Evolutionary conservation across 2,329 filamentous ascomycete genomes (phyloP).

Genomic region (Talaromyces verruculosus): DNA sequence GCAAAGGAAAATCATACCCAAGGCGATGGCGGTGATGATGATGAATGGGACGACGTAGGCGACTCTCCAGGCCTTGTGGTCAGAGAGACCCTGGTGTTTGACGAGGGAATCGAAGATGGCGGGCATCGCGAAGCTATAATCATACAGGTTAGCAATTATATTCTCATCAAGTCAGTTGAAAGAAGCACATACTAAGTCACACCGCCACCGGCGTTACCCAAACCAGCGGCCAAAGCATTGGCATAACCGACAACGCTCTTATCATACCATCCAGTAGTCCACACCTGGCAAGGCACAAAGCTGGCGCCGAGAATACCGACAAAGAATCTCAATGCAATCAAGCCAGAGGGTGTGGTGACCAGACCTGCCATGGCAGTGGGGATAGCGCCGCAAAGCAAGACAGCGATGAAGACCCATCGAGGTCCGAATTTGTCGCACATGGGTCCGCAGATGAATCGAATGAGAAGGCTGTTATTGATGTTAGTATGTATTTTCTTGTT

Average conservation of each 20-base stretch:
- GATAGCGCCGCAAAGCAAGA: conserved; percentile 74
- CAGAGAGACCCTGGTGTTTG: conserved; percentile 55
- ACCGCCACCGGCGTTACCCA: conserved; percentile 84
- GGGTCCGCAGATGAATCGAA: conserved; percentile 76
- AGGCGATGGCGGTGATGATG: conserved; percentile 65
- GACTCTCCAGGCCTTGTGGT: conserved; percentile 76
- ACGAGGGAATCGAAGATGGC: conserved; percentile 80
- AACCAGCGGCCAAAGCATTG: conserved; percentile 79
- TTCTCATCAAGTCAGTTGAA: background rate
- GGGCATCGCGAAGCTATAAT: conserved; percentile 73
- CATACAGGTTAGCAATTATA: conserved; percentile 4
- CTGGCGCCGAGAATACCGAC: conserved; percentile 46
- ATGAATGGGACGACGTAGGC: conserved; percentile 82
- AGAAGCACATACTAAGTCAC: conserved; percentile 65
- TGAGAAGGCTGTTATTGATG: conserved; percentile 57
- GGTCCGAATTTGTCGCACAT: conserved; percentile 84
- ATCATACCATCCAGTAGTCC: conserved; percentile 91
- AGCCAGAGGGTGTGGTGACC: conserved; percentile 61
- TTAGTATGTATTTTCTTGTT: background rate
- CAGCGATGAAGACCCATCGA: conserved; percentile 73
- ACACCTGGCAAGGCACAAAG: conserved; percentile 71
- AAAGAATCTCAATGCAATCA: conserved; percentile 47
- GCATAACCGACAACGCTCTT: conserved; percentile 88
- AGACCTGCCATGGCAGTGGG: conserved; percentile 81
- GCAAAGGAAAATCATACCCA: conserved; percentile 70